phyloP scores from a whole-genome alignment of 2,329 filamentous ascomycete species.

The Cytospora mali region DNA sequence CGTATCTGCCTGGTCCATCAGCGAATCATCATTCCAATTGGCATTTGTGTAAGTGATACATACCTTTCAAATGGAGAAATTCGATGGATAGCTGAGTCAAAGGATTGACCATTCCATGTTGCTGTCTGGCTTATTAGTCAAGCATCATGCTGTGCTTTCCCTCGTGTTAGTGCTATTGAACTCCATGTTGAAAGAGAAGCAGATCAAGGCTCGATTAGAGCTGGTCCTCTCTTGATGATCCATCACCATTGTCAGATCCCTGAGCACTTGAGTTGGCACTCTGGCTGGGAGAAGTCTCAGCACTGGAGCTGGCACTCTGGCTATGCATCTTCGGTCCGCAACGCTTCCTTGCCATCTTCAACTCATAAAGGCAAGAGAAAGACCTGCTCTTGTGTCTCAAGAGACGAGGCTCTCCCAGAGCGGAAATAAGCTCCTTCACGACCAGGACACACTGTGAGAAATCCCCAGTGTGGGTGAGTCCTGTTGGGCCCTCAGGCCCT shows the following conservation, averaged over 20 bases:
- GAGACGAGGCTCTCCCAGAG: constrained; percentile 8
- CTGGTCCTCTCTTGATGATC: neutral
- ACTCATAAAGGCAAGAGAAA: constrained; percentile 4
- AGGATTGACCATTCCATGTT: neutral
- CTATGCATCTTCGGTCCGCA: neutral
- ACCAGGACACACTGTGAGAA: constrained; percentile 36
- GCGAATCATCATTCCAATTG: neutral
- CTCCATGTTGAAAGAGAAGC: neutral
- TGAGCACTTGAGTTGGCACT: neutral
- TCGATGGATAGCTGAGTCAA: neutral
- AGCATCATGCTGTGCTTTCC: neutral
- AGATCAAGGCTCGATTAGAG: neutral
- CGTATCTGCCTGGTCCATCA: neutral
- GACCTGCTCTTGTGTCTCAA: constrained; percentile 18
- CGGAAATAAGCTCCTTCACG: neutral
- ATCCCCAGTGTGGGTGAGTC: constrained; percentile 35
- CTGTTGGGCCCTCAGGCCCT: constrained; percentile 42
- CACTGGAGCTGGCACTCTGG: neutral
- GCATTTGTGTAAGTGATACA: neutral
- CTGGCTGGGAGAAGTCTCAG: neutral
- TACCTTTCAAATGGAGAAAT: neutral
- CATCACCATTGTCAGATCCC: neutral
- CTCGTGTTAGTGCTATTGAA: neutral
- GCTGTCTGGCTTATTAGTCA: neutral
- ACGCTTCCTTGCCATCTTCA: neutral